These are phyloP conservation scores for Fusarium setosum DNA, from an alignment of 2,329 filamentous ascomycete species.

Conservation along the genomic window DNA sequence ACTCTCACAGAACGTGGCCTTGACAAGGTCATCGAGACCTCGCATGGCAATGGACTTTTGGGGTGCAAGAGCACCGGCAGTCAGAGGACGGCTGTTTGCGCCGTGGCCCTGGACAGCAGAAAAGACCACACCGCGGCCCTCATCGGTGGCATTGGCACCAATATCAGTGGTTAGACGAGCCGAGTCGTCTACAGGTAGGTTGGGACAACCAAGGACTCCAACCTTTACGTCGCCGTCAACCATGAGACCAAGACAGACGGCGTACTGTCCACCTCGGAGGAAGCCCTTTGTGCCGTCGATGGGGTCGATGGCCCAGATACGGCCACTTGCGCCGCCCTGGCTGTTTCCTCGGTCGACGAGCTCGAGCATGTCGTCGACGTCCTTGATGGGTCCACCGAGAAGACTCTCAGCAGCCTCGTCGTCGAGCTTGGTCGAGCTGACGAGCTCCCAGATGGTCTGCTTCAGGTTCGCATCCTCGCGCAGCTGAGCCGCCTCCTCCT, in stretches of 20 bases:
- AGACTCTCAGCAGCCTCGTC: conserved; percentile 68
- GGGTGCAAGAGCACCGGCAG: conserved; percentile 60
- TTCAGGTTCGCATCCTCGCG: conserved; percentile 76
- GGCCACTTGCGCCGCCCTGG: conserved; percentile 76
- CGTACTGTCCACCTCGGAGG: conserved; percentile 94
- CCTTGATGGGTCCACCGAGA: conserved; percentile 75
- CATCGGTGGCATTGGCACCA: conserved; percentile 78
- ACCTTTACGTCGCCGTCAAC: conserved; percentile 95
- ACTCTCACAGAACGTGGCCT: conserved; percentile 95
- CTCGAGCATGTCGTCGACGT: conserved; percentile 73
- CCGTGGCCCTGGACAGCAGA: conserved; percentile 84
- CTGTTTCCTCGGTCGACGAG: conserved; percentile 77
- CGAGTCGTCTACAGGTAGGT: conserved; percentile 88
- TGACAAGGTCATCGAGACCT: conserved; percentile 75
- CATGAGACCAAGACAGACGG: conserved; percentile 91
- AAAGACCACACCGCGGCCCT: conserved; percentile 88
- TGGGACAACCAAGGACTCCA: conserved; percentile 94
- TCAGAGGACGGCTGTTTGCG: conserved; percentile 81
- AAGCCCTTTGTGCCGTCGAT: conserved; percentile 99
- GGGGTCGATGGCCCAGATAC: conserved; percentile 97
- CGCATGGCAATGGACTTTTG: conserved; percentile 82
- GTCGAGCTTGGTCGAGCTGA: conserved; percentile 76
- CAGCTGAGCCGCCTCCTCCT: conserved; percentile 90
- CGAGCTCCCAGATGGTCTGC: conserved; percentile 82
- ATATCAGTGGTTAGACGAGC: conserved; percentile 70